A percentile compares a stretch with the other conserved stretches of the same genome.
These are phyloP conservation scores for Pythium dissimile DNA, from an alignment of 352 stramenopile genomes.

Conservation along the genomic window DNA sequence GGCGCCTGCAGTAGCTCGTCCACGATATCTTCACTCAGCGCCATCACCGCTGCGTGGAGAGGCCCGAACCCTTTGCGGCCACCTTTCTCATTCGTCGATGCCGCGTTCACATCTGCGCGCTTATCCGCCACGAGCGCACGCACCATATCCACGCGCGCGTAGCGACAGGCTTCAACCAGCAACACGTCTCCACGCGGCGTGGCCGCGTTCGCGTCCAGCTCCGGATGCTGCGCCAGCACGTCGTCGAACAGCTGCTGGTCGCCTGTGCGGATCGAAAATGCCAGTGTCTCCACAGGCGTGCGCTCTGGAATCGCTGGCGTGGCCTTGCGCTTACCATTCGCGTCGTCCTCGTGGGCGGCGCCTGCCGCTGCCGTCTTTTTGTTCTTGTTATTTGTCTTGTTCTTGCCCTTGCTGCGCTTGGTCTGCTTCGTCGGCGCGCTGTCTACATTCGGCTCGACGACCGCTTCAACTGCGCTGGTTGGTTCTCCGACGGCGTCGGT, in stretches of 20 bases:
- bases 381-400: no score
- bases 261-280: constrained; percentile 28
- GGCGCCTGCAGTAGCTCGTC: constrained; percentile 29
- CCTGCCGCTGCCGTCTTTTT: no score
- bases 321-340: background rate
- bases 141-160: constrained; percentile 41
- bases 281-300: constrained; percentile 24
- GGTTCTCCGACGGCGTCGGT: no score
- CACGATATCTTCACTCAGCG: constrained; percentile 39
- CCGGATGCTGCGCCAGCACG: constrained; percentile 19
- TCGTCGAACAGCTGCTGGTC: constrained; percentile 22
- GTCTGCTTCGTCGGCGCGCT: no score
- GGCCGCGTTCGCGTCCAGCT: constrained; percentile 37
- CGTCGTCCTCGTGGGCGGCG: no score
- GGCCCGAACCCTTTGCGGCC: constrained; percentile 42
- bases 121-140: constrained; percentile 24
- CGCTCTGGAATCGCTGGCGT: background rate
- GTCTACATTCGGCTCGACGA: background rate
- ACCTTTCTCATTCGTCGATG: constrained; percentile 27
- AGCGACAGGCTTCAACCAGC: constrained; percentile 60
- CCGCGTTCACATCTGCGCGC: constrained; percentile 36
- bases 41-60: constrained; percentile 54
- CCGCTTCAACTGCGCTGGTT: background rate
- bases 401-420: background rate
- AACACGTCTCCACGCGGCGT: constrained; percentile 34